Evolutionary conservation across 2,329 filamentous ascomycete species (phyloP).

Genomic region (Daldinia eschscholtzii): DNA sequence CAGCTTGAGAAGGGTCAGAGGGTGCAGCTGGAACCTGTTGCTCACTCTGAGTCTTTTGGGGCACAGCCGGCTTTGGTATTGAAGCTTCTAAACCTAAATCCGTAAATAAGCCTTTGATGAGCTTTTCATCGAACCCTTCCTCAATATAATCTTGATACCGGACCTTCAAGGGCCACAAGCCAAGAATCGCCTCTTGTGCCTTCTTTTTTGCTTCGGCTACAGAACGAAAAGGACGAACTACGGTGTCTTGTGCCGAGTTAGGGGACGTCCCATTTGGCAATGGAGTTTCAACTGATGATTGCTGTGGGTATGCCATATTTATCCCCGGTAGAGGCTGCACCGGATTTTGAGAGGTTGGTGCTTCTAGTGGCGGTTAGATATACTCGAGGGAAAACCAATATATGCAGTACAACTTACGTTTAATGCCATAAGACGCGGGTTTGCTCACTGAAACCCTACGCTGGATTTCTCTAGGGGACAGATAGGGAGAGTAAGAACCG

Average conservation of each 20-base stretch:
- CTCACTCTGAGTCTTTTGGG: constrained; percentile 23
- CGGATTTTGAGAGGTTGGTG: neutral
- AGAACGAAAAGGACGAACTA: constrained; percentile 45
- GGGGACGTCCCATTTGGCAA: constrained; percentile 17
- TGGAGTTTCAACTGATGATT: neutral
- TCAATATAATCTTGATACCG: constrained; percentile 79
- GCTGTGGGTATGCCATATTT: constrained; percentile 9
- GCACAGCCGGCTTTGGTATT: constrained; percentile 45
- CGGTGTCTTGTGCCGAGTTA: constrained; percentile 8
- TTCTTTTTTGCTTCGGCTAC: constrained; percentile 64
- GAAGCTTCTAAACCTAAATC: constrained; percentile 72
- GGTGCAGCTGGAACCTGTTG: constrained; percentile 16
- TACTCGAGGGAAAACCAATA: constrained; percentile 14
- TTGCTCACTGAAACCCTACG: constrained; percentile 47
- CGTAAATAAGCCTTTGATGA: constrained; percentile 75
- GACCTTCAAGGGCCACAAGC: constrained; percentile 74
- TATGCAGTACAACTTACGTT: constrained; percentile 42
- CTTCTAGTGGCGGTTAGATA: constrained; percentile 33
- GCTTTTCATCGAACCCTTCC: constrained; percentile 75
- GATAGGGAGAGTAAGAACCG: constrained; percentile 65
- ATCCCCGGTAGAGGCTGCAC: constrained; percentile 35
- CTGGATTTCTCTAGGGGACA: constrained; percentile 64
- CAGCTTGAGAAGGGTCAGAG: constrained; percentile 13
- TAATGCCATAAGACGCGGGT: constrained; percentile 35
- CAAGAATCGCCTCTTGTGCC: constrained; percentile 76